Conservation (phyloP, 257 asterid species). For the Penstemon newberryi region DNA sequence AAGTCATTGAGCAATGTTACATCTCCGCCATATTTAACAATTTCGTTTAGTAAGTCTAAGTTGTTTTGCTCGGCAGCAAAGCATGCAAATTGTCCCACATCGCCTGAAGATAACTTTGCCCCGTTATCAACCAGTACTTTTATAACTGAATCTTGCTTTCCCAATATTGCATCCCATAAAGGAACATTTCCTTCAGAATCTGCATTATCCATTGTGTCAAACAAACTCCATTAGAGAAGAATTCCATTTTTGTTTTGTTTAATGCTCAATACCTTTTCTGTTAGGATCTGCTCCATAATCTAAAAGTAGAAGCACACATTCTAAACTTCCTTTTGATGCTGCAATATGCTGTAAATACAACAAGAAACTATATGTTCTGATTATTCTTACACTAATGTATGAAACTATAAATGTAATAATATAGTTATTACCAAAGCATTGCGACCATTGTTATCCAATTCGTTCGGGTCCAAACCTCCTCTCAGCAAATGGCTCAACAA, state of each 20-base stretch:
- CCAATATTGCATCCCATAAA: conserved; percentile 74
- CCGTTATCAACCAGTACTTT: conserved; percentile 55
- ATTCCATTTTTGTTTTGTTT: no score
- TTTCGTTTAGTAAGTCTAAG: conserved; percentile 55
- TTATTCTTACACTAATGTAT: no score
- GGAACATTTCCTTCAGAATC: conserved; percentile 83
- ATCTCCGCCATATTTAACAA: conserved; percentile 57
- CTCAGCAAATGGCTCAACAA: conserved; percentile 62
- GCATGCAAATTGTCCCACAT: conserved; percentile 68
- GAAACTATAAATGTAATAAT: no score
- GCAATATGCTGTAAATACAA: conserved; percentile 61
- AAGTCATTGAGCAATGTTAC: conserved; percentile 43
- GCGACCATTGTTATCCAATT: conserved; percentile 58
- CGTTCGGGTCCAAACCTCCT: conserved; percentile 70
- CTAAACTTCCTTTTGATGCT: conserved; percentile 53
- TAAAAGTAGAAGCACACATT: conserved; percentile 63
- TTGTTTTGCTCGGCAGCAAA: conserved; percentile 59
- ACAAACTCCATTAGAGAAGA: neutral
- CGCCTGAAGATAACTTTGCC: conserved; percentile 56
- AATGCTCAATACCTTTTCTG: conserved; percentile 43
- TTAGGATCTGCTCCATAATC: conserved; percentile 76
- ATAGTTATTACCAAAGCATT: conserved; percentile 51
- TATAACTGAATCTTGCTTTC: conserved; percentile 46
- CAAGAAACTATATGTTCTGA: neutral
- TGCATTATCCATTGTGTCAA: conserved; percentile 24